Base-by-base conservation (phyloP, 306 rosid species). In the Pyrus bretschneideri region DNA sequence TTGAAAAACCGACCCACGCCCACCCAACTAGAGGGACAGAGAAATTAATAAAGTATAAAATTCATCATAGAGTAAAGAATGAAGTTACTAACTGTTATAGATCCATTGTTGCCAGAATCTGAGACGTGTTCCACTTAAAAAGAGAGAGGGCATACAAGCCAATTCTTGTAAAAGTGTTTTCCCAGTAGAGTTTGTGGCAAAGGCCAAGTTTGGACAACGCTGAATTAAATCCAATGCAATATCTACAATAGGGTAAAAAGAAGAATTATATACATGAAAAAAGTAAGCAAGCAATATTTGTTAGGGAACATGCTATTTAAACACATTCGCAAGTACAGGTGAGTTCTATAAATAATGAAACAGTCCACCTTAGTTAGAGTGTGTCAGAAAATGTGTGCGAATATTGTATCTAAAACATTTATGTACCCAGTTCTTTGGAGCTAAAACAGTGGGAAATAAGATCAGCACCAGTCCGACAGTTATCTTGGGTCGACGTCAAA, bases 41-140 rank as follows among this genome's bases (percentile, higher is more conserved):
- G 27, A 57, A 21, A n/a, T n/a, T n/a, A 21, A 57, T 19, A 10
- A 57, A 57, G 21, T 49, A 49, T 49, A 57, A 21, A 57, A 57
- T 21, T n/a, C 22, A 9, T 57, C 25, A 57, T 57, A 9, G 11
- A 22, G n/a, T 19, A 60, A 8, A 23, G 11, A 52, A n/a, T 17
- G 19, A 4, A 21, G 4, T 21, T 35, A 76, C 80, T 76, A 7
- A 76, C 80, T 0, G 1, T 67, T 8, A 25, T 76, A 76, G 12
- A 76, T 54, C 67, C 80, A 67, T 12, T 17, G 18, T 54, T 76
- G 23, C 80, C 80, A 54, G 11, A 76, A 67, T 10, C 0, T 33
- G 46, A 66, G 67, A 5, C 1, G 38, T 12, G 6, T 27, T 66
- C 73, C 67, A 57, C 67, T 66, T 29, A 35, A 21, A 23, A 76